These are phyloP conservation scores for Backusella macrospora DNA, from an alignment of 192 early-diverging fungal genomes.

Conservation along the genomic window DNA sequence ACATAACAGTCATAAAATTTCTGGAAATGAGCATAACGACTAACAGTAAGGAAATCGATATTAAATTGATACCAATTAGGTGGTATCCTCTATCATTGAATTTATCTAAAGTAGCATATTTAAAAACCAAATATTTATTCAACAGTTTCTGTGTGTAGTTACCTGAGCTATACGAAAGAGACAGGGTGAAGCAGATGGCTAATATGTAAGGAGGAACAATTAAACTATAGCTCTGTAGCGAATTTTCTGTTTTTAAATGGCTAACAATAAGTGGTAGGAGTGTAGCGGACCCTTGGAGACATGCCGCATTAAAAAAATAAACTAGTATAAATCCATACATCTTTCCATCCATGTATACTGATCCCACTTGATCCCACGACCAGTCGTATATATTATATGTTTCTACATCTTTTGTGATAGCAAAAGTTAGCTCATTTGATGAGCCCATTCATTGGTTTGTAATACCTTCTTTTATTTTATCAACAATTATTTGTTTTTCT, in stretches of 20 bases:
- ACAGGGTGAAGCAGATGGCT: constrained; percentile 5
- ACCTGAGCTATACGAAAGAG: constrained; percentile 18
- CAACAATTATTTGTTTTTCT: constrained; percentile 42
- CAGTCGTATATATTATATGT: constrained; percentile 2
- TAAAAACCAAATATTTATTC: neutral
- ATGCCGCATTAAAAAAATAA: constrained; percentile 11
- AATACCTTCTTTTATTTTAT: constrained; percentile 26
- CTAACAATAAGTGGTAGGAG: constrained; percentile 2
- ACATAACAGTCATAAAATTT: neutral
- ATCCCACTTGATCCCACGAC: constrained; percentile 29
- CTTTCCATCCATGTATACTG: constrained; percentile 26
- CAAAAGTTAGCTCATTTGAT: too few relatives aligned
- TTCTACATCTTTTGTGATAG: constrained; percentile 10
- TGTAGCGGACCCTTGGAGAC: constrained; percentile 18
- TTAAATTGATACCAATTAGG: constrained; percentile 17
- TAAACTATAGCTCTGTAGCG: constrained; percentile 28
- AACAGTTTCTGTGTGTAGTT: neutral
- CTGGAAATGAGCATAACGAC: constrained; percentile 14
- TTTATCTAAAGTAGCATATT: neutral
- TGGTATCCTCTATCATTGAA: constrained; percentile 10
- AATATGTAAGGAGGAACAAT: constrained; percentile 42
- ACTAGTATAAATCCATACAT: constrained; percentile 19
- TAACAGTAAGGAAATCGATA: constrained; percentile 10
- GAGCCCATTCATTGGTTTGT: neutral
- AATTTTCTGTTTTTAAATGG: constrained; percentile 1